Conservation (phyloP, 139 green algal species). For the Chlorella sp. region DNA sequence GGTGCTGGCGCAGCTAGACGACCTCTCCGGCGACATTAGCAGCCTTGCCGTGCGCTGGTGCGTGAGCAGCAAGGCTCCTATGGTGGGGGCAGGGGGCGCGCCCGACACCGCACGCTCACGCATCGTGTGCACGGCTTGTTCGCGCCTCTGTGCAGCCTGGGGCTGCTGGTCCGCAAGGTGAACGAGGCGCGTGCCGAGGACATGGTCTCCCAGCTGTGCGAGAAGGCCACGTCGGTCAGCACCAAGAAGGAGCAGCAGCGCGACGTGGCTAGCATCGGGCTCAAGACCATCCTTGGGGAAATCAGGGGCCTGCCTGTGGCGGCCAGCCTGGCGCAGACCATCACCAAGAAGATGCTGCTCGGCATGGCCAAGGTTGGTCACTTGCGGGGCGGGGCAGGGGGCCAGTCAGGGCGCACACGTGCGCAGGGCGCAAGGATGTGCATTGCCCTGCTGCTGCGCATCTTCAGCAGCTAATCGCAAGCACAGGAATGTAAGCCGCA, state of each 20-base stretch:
- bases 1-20: slow-evolving; percentile 83
- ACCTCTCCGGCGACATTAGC: slow-evolving; percentile 81
- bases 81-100: too few species aligned
- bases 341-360: slow-evolving; percentile 25
- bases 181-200: slow-evolving; percentile 48
- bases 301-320: slow-evolving; percentile 21
- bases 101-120: too few species aligned
- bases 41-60: slow-evolving; percentile 87
- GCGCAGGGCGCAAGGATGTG: too few species aligned
- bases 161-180: slow-evolving; percentile 75
- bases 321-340: slow-evolving; percentile 22
- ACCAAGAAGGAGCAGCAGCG: slow-evolving; percentile 28
- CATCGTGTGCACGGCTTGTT: not conserved
- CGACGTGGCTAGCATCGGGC: slow-evolving; percentile 73
- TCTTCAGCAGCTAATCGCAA: too few species aligned
- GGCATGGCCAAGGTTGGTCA: slow-evolving; percentile 11
- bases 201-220: slow-evolving; percentile 54
- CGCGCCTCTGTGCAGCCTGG: slow-evolving; percentile 52
- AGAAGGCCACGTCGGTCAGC: slow-evolving; percentile 33
- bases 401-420: too few species aligned
- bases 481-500: too few species aligned
- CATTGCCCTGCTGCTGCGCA: too few species aligned
- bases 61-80: slow-evolving; percentile 2
- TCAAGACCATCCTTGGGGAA: slow-evolving; percentile 77
- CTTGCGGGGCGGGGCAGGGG: too few species aligned